These are phyloP conservation scores for Taphrina communis DNA, from an alignment of 1,139 yeast species.

Conservation along the genomic window DNA sequence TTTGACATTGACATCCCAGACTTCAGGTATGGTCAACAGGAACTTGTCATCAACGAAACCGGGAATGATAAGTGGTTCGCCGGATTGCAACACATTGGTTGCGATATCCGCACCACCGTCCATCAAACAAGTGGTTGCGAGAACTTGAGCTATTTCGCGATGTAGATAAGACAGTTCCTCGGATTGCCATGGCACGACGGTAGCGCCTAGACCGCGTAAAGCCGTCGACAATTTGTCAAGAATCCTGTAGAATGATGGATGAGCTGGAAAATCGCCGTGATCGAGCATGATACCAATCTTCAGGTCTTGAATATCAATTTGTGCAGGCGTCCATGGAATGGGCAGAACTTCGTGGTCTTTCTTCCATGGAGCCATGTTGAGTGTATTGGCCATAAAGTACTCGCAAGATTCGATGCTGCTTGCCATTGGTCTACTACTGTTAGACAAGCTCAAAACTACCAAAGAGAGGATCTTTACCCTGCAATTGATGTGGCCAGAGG, in stretches of 20 bases:
- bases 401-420: conserved; percentile 16
- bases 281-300: conserved; percentile 23
- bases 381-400: conserved; percentile 16
- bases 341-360: conserved; percentile 18
- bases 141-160: conserved; percentile 17
- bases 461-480: conserved; percentile 1
- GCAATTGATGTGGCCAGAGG: conserved; percentile 14
- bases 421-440: conserved; percentile 24
- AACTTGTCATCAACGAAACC: conserved; percentile 18
- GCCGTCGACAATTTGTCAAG: background rate
- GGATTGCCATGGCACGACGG: conserved; percentile 23
- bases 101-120: conserved; percentile 33
- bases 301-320: background rate
- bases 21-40: conserved; percentile 5
- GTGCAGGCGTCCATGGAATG: conserved; percentile 8
- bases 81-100: conserved; percentile 1
- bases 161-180: conserved; percentile 20
- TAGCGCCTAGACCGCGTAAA: background rate
- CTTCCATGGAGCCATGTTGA: background rate
- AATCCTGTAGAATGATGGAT: conserved; percentile 25
- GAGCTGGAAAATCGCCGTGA: conserved; percentile 29
- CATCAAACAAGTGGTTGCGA: conserved; percentile 20
- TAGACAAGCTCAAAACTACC: background rate
- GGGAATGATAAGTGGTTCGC: conserved; percentile 30
- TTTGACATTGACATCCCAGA: conserved; percentile 13